These are phyloP conservation scores for Sporothrix sp. DNA, from an alignment of 2,329 filamentous ascomycete genomes.

Conservation along the genomic window DNA sequence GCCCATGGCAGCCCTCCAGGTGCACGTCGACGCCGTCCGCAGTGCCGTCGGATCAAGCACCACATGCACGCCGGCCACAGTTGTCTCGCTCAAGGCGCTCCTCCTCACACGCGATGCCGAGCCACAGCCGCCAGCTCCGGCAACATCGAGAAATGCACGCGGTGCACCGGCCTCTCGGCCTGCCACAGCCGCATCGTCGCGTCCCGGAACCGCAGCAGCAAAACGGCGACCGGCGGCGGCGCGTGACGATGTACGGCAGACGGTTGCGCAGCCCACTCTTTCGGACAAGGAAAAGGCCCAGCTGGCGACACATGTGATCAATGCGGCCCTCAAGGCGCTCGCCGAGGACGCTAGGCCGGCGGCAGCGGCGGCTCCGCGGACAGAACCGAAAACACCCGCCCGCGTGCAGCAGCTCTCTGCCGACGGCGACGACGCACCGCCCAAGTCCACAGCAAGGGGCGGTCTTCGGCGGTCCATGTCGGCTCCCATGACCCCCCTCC, in stretches of 20 bases:
- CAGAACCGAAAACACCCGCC: constrained; percentile 15
- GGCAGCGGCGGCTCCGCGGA: constrained; percentile 25
- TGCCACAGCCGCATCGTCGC: constrained; percentile 17
- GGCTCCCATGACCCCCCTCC: constrained; percentile 50
- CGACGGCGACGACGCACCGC: constrained; percentile 15
- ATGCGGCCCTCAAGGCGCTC: constrained; percentile 57
- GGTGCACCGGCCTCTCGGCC: constrained; percentile 18
- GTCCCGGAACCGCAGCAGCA: constrained; percentile 21
- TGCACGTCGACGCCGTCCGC: constrained; percentile 38
- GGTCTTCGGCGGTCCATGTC: constrained; percentile 46
- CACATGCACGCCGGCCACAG: constrained; percentile 39
- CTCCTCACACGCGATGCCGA: constrained; percentile 29
- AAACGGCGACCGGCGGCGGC: constrained; percentile 15
- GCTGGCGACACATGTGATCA: constrained; percentile 65
- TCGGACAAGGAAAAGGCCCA: constrained; percentile 51
- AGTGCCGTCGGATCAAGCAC: constrained; percentile 35
- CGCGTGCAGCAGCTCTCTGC: neutral
- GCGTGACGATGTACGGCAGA: constrained; percentile 9
- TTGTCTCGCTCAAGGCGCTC: constrained; percentile 35
- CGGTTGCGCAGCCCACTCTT: constrained; percentile 24
- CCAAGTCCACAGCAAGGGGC: constrained; percentile 28
- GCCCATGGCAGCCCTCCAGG: constrained; percentile 30
- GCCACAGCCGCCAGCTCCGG: constrained; percentile 18
- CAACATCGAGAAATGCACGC: constrained; percentile 7
- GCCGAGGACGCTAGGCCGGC: constrained; percentile 52